Percentiles rank a stretch among this genome's conserved stretches.
These are phyloP conservation scores for Penicillium cinerascens DNA, from an alignment of 495 filamentous ascomycete species.

Conservation along the genomic window DNA sequence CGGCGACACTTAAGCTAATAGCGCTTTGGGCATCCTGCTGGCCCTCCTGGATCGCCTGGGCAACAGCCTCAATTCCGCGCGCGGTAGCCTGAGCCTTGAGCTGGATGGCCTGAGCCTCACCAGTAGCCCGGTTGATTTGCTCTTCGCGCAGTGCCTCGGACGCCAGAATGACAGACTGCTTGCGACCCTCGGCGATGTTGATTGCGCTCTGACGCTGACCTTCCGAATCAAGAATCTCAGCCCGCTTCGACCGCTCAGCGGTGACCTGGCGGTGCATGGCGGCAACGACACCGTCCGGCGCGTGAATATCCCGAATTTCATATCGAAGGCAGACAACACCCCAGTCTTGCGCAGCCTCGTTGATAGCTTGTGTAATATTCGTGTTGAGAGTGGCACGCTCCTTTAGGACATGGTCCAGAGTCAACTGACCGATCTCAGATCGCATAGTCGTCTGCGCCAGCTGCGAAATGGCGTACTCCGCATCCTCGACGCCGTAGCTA, in stretches of 20 bases:
- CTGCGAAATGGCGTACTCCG: constrained; percentile 97
- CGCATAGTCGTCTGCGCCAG: constrained; percentile 99
- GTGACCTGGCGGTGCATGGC: constrained; percentile 99
- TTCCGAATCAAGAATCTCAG: constrained; percentile 94
- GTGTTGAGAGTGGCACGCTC: constrained; percentile 92
- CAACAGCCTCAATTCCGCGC: constrained; percentile 80
- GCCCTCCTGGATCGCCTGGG: constrained; percentile 64
- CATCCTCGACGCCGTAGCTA: constrained; percentile 97
- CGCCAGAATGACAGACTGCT: constrained; percentile 92
- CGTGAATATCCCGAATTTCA: constrained; percentile 98
- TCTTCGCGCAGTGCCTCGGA: constrained; percentile 89
- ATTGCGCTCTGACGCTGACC: constrained; percentile 95
- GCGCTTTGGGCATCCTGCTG: constrained; percentile 73
- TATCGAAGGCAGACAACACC: constrained; percentile 94
- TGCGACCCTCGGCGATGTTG: constrained; percentile 95
- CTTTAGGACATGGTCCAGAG: constrained; percentile 94
- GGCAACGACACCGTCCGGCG: constrained; percentile 83
- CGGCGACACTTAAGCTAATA: constrained; percentile 80
- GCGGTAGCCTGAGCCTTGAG: constrained; percentile 85
- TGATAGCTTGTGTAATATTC: constrained; percentile 97
- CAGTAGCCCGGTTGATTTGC: constrained; percentile 83
- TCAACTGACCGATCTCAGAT: constrained; percentile 92
- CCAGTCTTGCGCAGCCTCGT: constrained; percentile 95
- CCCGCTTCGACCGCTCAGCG: constrained; percentile 91
- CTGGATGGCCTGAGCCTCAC: constrained; percentile 91